phyloP scores from a whole-genome alignment of 129 eudicot genomes.

The Calendula officinalis region DNA sequence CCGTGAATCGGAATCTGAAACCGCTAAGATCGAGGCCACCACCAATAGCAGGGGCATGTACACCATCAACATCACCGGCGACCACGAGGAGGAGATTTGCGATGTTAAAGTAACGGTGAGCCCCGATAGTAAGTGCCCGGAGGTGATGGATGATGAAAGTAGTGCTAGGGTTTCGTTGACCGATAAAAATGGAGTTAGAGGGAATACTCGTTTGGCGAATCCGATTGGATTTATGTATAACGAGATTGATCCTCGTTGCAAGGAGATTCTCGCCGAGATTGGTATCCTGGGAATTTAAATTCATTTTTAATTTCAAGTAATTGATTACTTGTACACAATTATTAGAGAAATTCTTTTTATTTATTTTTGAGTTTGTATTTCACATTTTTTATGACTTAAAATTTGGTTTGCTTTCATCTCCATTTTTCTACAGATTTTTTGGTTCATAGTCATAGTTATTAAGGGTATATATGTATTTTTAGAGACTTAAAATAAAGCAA shows the following conservation, averaged over 20 bases:
- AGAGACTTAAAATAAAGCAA: too few relatives aligned
- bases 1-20: conserved; percentile 15
- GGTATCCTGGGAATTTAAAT: conserved; percentile 27
- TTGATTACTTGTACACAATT: conserved; percentile 14
- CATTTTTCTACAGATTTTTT: too few relatives aligned
- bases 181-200: conserved; percentile 39
- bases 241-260: conserved; percentile 36
- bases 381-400: too few relatives aligned
- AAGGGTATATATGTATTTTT: too few relatives aligned
- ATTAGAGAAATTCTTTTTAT: background rate
- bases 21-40: background rate
- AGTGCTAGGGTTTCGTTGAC: conserved; percentile 35
- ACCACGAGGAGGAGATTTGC: conserved; percentile 60
- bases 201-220: conserved; percentile 34
- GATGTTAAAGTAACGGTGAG: conserved; percentile 45
- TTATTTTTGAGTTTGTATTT: too few relatives aligned
- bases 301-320: background rate
- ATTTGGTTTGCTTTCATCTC: too few relatives aligned
- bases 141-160: conserved; percentile 30
- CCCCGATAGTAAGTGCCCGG: conserved; percentile 39
- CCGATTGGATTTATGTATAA: conserved; percentile 49
- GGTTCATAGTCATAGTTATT: too few relatives aligned
- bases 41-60: conserved; percentile 29
- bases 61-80: conserved; percentile 38
- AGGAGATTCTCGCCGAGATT: conserved; percentile 32